phyloP scores from a whole-genome alignment of 2,329 filamentous ascomycete genomes.

The Orbilia blumenaviensis region DNA sequence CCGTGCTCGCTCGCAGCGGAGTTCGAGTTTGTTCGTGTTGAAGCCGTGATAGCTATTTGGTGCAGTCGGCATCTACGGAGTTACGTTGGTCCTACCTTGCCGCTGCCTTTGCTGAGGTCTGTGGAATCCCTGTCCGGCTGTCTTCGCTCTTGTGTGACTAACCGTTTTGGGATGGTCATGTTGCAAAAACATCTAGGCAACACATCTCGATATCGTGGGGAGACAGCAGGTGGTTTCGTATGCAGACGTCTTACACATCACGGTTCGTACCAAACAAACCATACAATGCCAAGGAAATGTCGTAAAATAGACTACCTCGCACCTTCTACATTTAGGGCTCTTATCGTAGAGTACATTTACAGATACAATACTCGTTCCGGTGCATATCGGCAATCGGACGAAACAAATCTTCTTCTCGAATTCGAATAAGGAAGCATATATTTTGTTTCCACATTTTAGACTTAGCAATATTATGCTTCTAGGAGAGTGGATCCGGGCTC shows the following conservation, averaged over 20 bases:
- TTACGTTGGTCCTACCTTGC: not conserved
- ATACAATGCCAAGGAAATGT: not conserved
- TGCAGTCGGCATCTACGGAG: not conserved
- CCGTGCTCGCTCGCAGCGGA: not conserved
- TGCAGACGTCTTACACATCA: not conserved
- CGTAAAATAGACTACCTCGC: not conserved
- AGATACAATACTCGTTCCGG: too few relatives aligned
- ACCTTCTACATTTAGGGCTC: not conserved
- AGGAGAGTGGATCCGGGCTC: too few relatives aligned
- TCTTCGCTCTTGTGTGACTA: not conserved
- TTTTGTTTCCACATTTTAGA: too few relatives aligned
- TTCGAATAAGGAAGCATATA: too few relatives aligned
- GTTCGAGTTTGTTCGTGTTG: not conserved
- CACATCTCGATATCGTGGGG: constrained; percentile 20
- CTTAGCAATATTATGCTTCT: too few relatives aligned
- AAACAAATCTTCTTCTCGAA: not conserved
- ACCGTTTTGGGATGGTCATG: constrained; percentile 26
- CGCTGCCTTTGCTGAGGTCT: not conserved
- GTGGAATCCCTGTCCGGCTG: not conserved
- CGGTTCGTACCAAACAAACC: not conserved
- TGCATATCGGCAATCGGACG: too few relatives aligned
- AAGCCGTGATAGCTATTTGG: not conserved
- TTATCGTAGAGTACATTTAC: not conserved
- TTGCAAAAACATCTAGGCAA: constrained; percentile 29
- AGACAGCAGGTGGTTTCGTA: not conserved